Evolutionary conservation across 169 alveolate genomes (phyloP), one percentile per base, ranked within the genome.

Genomic region (Theileria luwenshuni): DNA sequence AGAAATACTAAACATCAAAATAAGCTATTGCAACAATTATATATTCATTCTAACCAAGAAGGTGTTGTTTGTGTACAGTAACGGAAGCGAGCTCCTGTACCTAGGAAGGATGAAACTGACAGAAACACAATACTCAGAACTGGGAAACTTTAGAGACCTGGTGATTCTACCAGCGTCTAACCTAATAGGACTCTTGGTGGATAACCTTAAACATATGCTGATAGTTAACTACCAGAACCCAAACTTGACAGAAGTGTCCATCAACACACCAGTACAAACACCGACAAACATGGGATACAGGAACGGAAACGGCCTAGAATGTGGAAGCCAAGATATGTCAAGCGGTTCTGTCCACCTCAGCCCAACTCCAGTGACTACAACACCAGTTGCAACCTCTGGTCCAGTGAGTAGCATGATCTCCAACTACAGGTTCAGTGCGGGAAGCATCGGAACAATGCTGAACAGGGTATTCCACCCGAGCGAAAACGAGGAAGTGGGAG

Each of bases 11-110:
- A 23, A 15, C 21, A 71, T 79, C 28, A 23, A 73, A 45, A 48
- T 62, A 12, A 79, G 79, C 58, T 17, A n/a, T n/a, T 79, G 87
- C 48, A 48, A 64, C 45, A 41, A 32, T 25, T 79, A 79, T 32
- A 38, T 79, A 3, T 71, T 59, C 42, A 76, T 79, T 60, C 70
- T 79, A 28, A 62, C 83, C n/a, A 12, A 64, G 21, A 21, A 30
- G 47, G 75, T 23, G 25, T 43, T 79, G 42, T 61, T 48, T 12
- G 67, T 69, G 41, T 79, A 79, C 77, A 79, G 83, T 52, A 71
- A 69, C 63, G 38, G 63, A 43, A 47, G 51, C 43, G 58, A 61
- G 27, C 51, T 68, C 32, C 27, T 79, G 45, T 63, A 41, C 41
- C 43, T 79, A 32, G 87, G 87, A 8, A 48, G 63, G 42, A 30